phyloP scores from a whole-genome alignment of 2,329 filamentous ascomycete species.

The Pseudogymnoascus sp. region DNA sequence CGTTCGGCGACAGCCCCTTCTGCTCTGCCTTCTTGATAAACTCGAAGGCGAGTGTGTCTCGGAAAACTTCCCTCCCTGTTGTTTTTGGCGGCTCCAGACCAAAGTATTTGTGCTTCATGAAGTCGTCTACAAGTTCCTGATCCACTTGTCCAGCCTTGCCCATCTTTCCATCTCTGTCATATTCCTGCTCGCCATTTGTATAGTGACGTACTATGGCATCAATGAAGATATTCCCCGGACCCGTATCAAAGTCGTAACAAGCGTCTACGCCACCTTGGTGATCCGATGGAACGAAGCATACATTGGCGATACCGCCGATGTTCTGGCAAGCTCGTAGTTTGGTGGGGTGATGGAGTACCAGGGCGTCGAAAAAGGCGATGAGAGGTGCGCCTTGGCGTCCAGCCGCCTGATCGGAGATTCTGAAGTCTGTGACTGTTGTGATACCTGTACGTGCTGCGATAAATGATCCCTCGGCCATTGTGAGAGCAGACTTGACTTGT shows the following conservation, averaged over 20 bases:
- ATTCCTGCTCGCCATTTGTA: conserved; percentile 42
- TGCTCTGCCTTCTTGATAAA: conserved; percentile 41
- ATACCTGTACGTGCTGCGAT: conserved; percentile 49
- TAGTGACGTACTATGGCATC: conserved; percentile 49
- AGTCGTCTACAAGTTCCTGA: conserved; percentile 45
- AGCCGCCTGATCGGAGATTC: conserved; percentile 49
- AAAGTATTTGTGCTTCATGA: conserved; percentile 46
- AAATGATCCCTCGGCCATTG: conserved; percentile 51
- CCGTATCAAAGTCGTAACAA: conserved; percentile 47
- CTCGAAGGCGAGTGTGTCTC: conserved; percentile 47
- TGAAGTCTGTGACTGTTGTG: conserved; percentile 52
- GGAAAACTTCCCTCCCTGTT: conserved; percentile 53
- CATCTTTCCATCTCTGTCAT: conserved; percentile 46
- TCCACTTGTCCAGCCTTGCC: conserved; percentile 42
- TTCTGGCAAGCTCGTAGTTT: conserved; percentile 54
- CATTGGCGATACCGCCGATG: conserved; percentile 54
- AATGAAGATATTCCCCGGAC: conserved; percentile 50
- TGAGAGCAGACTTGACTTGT: conserved; percentile 42
- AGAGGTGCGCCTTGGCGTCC: conserved; percentile 49
- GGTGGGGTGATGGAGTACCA: conserved; percentile 48
- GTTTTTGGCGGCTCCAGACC: conserved; percentile 45
- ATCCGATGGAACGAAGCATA: conserved; percentile 52
- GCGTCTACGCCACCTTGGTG: conserved; percentile 30
- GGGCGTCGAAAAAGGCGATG: conserved; percentile 50
- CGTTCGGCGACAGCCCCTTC: conserved; percentile 40